Base-by-base conservation (phyloP, 805 yeast species). In the Barnettozyma pratensis region DNA sequence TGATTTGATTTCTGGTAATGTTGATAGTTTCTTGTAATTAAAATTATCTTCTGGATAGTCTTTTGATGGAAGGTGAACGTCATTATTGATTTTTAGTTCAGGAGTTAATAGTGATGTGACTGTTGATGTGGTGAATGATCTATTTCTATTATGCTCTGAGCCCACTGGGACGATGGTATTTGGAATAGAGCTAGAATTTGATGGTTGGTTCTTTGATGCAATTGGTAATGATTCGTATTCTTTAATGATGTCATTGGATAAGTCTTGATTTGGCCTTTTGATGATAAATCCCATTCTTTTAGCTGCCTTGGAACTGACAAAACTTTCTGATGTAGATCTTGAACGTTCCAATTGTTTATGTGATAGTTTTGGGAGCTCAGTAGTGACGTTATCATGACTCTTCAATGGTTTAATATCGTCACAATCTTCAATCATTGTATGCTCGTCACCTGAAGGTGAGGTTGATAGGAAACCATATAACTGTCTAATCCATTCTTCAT, bases 221-320 rank as follows among this genome's bases (percentile, higher is more conserved):
- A 52, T 32, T 26, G 35, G 36, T 8, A 46, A 55, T 47, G 57
- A 43, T 6, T 61, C 58, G 8, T 66, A 52, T 28, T 68, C 67
- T 36, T 67, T 61, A 5, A 58, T 56, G 7, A 66, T 47, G 11
- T 48, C 54, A 32, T 32, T 39, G 19, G 53, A 26, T 28, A 52
- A 37, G 35, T 55, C 61, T 39, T 62, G 73, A 34, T 44, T 51
- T 34, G 61, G 56, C 51, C 63, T 57, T 47, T 77, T 79, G 45
- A 79, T 76, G 37, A 85, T 80, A 46, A 85, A 76, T 0, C 91
- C 92, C 90, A 83, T 85, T 53, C 92, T 70, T 59, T 85, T 80
- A 0, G 87, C 79, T 5, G 88, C 87, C 47, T 81, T 74, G n/a
- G 85, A 75, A 7, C 82, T 70, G n/a, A 69, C 69, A 32, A 69